A percentile compares a stretch with the other conserved stretches of the same genome.
phyloP scores from a whole-genome alignment of 2,329 filamentous ascomycete genomes.

The Microsporum ferrugineum region DNA sequence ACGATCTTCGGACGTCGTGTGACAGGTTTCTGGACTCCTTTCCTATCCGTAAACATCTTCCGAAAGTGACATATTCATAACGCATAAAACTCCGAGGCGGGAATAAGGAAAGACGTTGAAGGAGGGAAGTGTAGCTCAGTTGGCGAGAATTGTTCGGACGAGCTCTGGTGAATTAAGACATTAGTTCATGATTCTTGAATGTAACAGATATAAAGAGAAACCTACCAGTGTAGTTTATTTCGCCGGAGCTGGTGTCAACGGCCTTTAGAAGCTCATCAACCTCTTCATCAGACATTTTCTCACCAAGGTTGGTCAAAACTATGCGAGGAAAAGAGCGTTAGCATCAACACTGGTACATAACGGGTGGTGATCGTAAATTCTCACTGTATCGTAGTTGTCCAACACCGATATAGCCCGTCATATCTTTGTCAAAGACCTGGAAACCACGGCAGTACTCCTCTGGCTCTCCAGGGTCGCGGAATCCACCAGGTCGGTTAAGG shows the following conservation, averaged over 20 bases:
- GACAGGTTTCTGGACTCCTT: constrained; percentile 2
- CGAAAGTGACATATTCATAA: constrained; percentile 4
- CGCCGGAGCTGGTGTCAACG: constrained; percentile 86
- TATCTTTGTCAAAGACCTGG: constrained; percentile 98
- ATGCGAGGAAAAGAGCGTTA: background rate
- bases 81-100: constrained; percentile 2
- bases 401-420: constrained; percentile 95
- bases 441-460: constrained; percentile 98
- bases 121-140: constrained; percentile 40
- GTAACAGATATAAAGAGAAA: background rate
- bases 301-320: constrained; percentile 91
- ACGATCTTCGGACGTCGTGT: constrained; percentile 1
- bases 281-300: constrained; percentile 99
- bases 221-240: constrained; percentile 94
- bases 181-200: constrained; percentile 9
- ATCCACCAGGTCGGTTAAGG: constrained; percentile 92
- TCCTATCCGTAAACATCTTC: background rate
- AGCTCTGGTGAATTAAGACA: constrained; percentile 47
- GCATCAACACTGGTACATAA: background rate
- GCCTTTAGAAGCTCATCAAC: constrained; percentile 98
- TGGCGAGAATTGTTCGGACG: constrained; percentile 75
- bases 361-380: constrained; percentile 9
- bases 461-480: constrained; percentile 94
- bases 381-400: constrained; percentile 84
- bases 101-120: background rate